These are phyloP conservation scores for Leccinum longicurvipes DNA, from an alignment of 768 basidiomycete genomes.

Conservation along the genomic window DNA sequence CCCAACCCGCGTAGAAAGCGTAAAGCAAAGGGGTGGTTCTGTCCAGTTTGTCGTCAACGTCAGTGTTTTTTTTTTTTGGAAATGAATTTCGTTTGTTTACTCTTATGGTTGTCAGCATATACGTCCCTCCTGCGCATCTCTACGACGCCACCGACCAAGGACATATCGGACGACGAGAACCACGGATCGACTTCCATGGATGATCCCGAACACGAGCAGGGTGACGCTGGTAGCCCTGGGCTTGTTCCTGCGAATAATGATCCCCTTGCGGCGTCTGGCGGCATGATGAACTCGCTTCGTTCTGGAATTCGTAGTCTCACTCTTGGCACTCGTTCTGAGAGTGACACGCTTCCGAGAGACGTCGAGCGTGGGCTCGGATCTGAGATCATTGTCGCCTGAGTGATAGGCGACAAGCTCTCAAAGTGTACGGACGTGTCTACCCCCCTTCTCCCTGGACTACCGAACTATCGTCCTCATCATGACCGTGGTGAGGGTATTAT, in stretches of 20 bases:
- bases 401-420: neutral
- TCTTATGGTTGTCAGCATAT: constrained; percentile 53
- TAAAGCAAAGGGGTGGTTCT: constrained; percentile 97
- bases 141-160: constrained; percentile 54
- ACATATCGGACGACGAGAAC: constrained; percentile 32
- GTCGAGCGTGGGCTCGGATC: constrained; percentile 23
- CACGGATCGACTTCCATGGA: constrained; percentile 26
- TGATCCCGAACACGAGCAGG: constrained; percentile 24
- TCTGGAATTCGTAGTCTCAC: constrained; percentile 28
- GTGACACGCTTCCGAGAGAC: constrained; percentile 29
- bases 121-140: constrained; percentile 85
- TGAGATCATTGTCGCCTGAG: constrained; percentile 11
- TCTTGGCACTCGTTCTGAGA: constrained; percentile 17
- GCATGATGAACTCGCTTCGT: constrained; percentile 26
- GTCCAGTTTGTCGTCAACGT: constrained; percentile 95
- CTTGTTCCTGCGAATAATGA: constrained; percentile 3
- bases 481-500: neutral
- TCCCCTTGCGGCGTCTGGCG: constrained; percentile 9
- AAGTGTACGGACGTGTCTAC: neutral
- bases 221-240: neutral
- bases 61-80: constrained; percentile 35
- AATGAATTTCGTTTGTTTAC: neutral
- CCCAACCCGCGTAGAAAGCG: constrained; percentile 67
- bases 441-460: neutral
- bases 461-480: neutral